Conservation (phyloP, 805 yeast species). For the Starmerella kuoi region DNA sequence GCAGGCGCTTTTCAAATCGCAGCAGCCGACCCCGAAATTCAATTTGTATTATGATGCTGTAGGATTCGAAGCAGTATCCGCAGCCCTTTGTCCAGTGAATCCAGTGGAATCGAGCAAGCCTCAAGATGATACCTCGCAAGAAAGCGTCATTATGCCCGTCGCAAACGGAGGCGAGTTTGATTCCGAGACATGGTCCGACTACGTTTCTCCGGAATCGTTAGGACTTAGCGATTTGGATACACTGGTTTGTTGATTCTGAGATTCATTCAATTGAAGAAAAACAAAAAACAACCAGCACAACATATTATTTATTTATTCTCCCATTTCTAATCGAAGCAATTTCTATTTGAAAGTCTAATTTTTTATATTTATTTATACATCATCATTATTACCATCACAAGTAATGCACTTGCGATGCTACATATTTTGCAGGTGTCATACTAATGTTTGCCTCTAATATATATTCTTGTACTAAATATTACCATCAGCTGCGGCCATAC, state of each 20-base stretch:
- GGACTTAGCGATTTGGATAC: constrained; percentile 24
- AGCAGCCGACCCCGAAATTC: constrained; percentile 2
- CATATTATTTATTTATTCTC: too few species aligned
- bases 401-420: too few species aligned
- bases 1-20: background rate
- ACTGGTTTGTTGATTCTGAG: constrained; percentile 16
- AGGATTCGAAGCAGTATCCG: constrained; percentile 16
- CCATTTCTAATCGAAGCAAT: too few species aligned
- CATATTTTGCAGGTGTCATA: too few species aligned
- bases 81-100: constrained; percentile 8
- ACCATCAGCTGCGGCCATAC: constrained; percentile 18
- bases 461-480: too few species aligned
- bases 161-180: too few species aligned
- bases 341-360: too few species aligned
- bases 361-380: too few species aligned
- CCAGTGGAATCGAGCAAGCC: background rate
- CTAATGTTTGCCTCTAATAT: too few species aligned
- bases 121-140: background rate
- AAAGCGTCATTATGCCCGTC: constrained; percentile 9
- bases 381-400: too few species aligned
- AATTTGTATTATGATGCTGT: constrained; percentile 26
- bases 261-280: background rate
- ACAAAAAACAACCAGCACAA: too few species aligned
- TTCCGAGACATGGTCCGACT: constrained; percentile 13
- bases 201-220: constrained; percentile 23